Base-by-base conservation (phyloP, 2,329 filamentous ascomycete species). In the Aspergillus viridinutans region DNA sequence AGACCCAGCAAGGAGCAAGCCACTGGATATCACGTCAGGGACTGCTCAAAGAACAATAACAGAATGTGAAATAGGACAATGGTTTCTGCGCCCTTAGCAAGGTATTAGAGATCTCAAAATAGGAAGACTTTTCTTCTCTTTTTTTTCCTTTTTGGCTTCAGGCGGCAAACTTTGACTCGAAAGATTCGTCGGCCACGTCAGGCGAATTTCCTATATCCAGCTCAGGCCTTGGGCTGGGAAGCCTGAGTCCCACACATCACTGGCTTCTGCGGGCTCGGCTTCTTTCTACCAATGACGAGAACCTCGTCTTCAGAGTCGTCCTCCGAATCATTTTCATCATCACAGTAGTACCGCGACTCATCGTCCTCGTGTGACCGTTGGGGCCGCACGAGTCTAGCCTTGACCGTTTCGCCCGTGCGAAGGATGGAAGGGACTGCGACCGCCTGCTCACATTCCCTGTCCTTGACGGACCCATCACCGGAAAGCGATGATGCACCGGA, bases 401-500 rank as follows among this genome's bases (percentile, higher is more conserved):
- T 77, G 55, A 77, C 72, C 2, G 75, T 77, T 53, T 77, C 75
- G 10, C 72, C 73, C 0, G 74, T 77, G 32, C 74, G 74, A 53
- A 77, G 70, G 20, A 76, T 72, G 1, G 73, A 72, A 14, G 73
- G 73, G 10, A 76, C 66, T 40, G 65, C 59, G 9, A 56, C 55
- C 8, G 61, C 58, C 9, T 60, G 20, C 9, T 69, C 71, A 35
- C 63, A 52, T 2, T 73, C 69, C 45, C 68, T 67, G 9, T 71
- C 66, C 51, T 64, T 64, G 28, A 64, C 60, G 12, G 65, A 63
- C 0, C 71, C 70, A 53, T 78, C 76, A 7, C 70, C 73, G 10
- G 76, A 78, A 26, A 78, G 69, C 23, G 77, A 79, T 0, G 77
- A 79, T 12, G 75, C 77, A 28, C 75, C 75, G 0, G 77, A 79